Base-by-base conservation (phyloP, 2,329 filamentous ascomycete species). In the Fusarium sp. region DNA sequence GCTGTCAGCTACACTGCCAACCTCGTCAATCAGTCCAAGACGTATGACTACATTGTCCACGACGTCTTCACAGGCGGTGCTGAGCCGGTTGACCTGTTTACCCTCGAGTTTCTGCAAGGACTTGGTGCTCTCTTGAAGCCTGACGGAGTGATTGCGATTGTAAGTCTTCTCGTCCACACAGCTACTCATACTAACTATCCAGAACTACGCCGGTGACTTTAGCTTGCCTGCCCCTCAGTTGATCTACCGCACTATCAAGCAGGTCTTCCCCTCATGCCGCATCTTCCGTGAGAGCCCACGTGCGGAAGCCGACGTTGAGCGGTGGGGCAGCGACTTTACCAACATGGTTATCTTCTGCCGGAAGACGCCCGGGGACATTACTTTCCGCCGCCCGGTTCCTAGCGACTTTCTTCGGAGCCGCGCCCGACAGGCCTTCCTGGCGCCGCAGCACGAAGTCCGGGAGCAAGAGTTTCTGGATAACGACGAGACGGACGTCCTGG, bases 1-100 rank as follows among this genome's bases (percentile, higher is more conserved):
- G 96, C 96, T 0, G 88, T 93, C 3, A 81, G 82, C n/a, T 97
- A 89, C 78, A 86, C 88, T 16, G 79, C 83, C 49, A 75, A 80
- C 57, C 76, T 85, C 51, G 82, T 82, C 59, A 75, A 80, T 55
- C 72, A 80, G 27, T 73, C 81, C 7, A 78, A 83, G 50, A 83
- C 83, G 27, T 99, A 91, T 78, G 91, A 97, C 81, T 98, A 97
- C 82, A 96, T 99, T 75, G 86, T 99, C 58, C 96, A 99, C 78
- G 96, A 99, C 73, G 96, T 99, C 23, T 99, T 99, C 78, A 99
- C 96, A 0, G 96, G 96, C 23, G 96, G 96, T 57, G 94, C 93
- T 0, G 96, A 98, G 78, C 96, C 96, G 0, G 88, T 94, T 3
- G 84, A 90, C 7, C 87, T 99, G 7, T 99, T 99, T 80, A 98